Evolutionary conservation across 176 grass and related monocot species (phyloP).

Genomic region (Musa troglodytarum): DNA sequence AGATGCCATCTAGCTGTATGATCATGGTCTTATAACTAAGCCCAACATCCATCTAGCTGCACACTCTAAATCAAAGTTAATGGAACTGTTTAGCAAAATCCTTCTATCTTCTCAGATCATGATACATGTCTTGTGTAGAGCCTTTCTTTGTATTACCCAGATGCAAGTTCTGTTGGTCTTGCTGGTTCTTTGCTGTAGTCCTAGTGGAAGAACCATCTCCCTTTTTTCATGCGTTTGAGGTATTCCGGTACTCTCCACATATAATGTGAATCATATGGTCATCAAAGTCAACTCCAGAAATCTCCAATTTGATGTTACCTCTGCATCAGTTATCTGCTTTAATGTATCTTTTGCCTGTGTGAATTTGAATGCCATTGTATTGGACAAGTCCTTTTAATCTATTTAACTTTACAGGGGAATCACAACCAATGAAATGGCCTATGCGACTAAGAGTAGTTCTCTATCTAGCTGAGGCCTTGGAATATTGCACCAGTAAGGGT

Average conservation of each 20-base stretch:
- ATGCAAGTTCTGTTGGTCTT: background rate
- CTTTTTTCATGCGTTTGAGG: too few species aligned
- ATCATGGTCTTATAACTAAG: background rate
- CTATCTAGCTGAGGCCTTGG: constrained; percentile 88
- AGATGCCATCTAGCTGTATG: background rate
- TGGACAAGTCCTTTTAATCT: background rate
- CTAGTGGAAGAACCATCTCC: too few species aligned
- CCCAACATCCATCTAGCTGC: background rate
- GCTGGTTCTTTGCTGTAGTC: background rate
- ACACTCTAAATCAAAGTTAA: background rate
- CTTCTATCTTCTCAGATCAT: background rate
- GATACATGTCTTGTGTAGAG: background rate
- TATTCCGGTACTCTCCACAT: too few species aligned
- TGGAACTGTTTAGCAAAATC: background rate
- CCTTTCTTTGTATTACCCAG: background rate
- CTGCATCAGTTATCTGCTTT: background rate
- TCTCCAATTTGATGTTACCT: background rate
- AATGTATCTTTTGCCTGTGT: background rate
- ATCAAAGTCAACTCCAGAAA: background rate
- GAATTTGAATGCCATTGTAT: background rate
- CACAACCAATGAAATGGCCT: constrained; percentile 95
- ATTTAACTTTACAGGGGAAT: constrained; percentile 66
- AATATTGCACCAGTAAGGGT: constrained; percentile 77
- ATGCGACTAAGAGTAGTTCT: constrained; percentile 94
- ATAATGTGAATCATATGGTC: too few species aligned